Base-by-base conservation (phyloP, 108 stramenopile genomes). In the Nannochloropsis salina region DNA sequence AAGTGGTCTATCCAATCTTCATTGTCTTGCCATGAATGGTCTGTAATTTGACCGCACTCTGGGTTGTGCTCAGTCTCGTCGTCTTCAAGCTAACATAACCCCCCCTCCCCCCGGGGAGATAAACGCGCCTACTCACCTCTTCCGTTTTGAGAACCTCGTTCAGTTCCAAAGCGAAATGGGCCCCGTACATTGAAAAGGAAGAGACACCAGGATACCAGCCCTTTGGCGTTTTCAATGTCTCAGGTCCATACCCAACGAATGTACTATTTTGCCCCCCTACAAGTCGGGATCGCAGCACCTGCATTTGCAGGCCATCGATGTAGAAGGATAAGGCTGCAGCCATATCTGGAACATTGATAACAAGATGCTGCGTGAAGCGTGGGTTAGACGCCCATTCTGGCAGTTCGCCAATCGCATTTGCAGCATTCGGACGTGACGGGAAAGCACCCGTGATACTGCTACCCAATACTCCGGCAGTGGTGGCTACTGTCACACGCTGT, bases 261-360 rank as follows among this genome's bases (percentile, higher is more conserved):
- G 89, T 89, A 15, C 82, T 86, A 42, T 89, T 89, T 47, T 80
- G 82, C 43, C 43, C 82, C 10, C 45, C 45, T 18, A 43, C 89
- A 9, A 80, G 83, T 4, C 86, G 85, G 43, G 89, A 83, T n/a
- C 89, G 80, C 40, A 89, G 15, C 0, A 89, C 44, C 41, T 85
- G 86, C 89, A 89, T 89, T 21, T 83, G 83, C 44, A 89, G 40
- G n/a, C 89, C 89, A 42, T 86, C 79, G 5, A 79, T 11, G 81
- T 86, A 89, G 44, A 89, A 89, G 80, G 42, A 83, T 21, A 89
- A 44, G 45, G 89, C 89, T 9, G 83, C 85, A 5, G 42, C 85
- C 85, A 82, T 82, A 44, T 89, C 89, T 11, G 89, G 89, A 47
- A 89, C 89, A 44, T 89, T 87, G n/a, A 89, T 31, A 9, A 86